Base-by-base conservation (phyloP, 768 basidiomycete genomes). In the Lentinula edodes region DNA sequence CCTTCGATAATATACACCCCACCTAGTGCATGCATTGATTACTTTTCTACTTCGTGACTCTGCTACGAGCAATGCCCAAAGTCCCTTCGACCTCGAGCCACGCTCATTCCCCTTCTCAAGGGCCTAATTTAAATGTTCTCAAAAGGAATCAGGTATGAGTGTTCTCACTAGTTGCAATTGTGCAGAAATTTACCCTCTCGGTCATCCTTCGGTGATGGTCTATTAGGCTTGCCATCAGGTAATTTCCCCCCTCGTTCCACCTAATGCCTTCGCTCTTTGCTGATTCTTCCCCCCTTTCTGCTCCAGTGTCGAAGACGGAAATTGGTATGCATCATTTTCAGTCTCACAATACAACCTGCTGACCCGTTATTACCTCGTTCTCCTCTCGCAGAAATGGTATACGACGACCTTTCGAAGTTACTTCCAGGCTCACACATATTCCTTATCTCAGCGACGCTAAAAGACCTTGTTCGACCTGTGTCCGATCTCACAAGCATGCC, bases 401-500 rank as follows among this genome's bases (percentile, higher is more conserved):
- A 58, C 56, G 59, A 20, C 36, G 45, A 60, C 20, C 36, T n/a
- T 39, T 38, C 50, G 53, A 42, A 36, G 15, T 54, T 35, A 34
- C 16, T 56, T 18, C 52, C 56, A 48, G 51, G 60, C 36, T 18
- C 60, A 38, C 54, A 64, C 43, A 61, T 41, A 38, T 64, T 18
- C 13, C 51, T 36, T 15, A 6, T 28, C 39, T 38, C 63, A 91
- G 89, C 69, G 90, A 91, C 66, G 88, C 89, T 6, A 85, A 87
- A 68, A 76, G 86, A 45, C 90, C 90, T 5, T 91, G 90, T 68
- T 86, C 89, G 32, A 91, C 90, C 2, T 91, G 90, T 68, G 76
- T 86, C 61, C 83, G 89, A 36, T 90, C 89, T 20, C 88, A 90
- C 76, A 79, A 86, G 1, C 87, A 90, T 73, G 83, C 87, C 8